Evolutionary conservation across 306 rosid species (phyloP).

Genomic region (Luffa aegyptiaca): DNA sequence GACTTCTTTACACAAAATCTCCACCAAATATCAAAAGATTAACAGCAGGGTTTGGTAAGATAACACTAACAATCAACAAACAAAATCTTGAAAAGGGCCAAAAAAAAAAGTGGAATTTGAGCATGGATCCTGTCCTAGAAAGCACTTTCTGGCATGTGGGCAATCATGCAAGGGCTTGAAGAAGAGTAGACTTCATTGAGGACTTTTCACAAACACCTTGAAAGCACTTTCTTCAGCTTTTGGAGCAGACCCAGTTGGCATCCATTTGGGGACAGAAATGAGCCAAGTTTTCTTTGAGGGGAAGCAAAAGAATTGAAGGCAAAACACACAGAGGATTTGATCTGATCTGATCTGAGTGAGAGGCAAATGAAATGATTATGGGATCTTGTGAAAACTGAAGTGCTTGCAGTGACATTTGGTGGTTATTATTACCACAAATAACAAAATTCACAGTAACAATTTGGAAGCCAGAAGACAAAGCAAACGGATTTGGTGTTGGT

Average conservation of each 20-base stretch:
- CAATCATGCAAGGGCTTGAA: not conserved
- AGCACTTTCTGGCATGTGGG: not conserved
- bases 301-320: not conserved
- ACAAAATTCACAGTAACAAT: not conserved
- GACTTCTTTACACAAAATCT: not conserved
- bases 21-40: not conserved
- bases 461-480: slow-evolving; percentile 2
- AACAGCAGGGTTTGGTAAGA: slow-evolving; percentile 3
- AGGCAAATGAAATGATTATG: not conserved
- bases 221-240: not conserved
- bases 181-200: not conserved
- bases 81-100: not conserved
- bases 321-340: not conserved
- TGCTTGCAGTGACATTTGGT: not conserved
- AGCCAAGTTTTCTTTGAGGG: not conserved
- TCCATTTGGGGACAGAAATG: not conserved
- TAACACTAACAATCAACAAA: not conserved
- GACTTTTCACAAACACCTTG: not conserved
- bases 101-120: not conserved
- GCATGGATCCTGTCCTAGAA: not conserved
- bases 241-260: not conserved
- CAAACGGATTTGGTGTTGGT: not conserved
- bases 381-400: not conserved
- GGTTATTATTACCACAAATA: not conserved
- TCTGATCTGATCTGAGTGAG: not conserved